Percentiles rank a stretch among this genome's conserved stretches.
These are phyloP conservation scores for Gossypium anomalum DNA, from an alignment of 345 rosid species.

Conservation along the genomic window DNA sequence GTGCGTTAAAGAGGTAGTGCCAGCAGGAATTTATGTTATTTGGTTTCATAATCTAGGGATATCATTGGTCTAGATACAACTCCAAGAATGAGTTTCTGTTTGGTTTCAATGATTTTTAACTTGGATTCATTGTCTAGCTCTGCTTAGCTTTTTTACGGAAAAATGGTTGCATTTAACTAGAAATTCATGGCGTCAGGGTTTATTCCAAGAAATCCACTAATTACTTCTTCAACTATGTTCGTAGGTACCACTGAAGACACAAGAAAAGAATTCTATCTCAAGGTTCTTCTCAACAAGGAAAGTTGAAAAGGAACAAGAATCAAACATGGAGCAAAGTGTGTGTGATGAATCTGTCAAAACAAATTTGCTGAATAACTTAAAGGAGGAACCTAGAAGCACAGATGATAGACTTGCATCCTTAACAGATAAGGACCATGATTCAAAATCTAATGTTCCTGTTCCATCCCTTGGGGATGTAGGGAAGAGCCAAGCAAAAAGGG, in stretches of 20 bases:
- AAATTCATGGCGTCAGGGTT: not conserved
- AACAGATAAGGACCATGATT: not conserved
- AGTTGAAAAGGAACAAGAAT: constrained; percentile 39
- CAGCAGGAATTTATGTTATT: not conserved
- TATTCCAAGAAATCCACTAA: not conserved
- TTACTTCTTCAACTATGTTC: not conserved
- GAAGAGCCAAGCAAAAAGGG: constrained; percentile 40
- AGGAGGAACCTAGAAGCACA: constrained; percentile 18
- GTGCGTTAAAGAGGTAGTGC: constrained; percentile 68
- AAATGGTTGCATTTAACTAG: not conserved
- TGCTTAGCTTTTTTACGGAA: not conserved
- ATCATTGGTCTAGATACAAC: not conserved
- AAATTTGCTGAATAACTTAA: not conserved
- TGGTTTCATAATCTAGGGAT: not conserved
- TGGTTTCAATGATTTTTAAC: not conserved
- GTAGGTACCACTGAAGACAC: constrained; percentile 56
- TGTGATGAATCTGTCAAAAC: constrained; percentile 2
- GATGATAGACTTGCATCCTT: constrained; percentile 16
- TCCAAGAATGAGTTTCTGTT: not conserved
- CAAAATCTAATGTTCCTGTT: not conserved
- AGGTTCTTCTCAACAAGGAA: constrained; percentile 60
- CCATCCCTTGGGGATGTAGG: not conserved
- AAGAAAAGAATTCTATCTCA: constrained; percentile 54
- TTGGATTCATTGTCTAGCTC: not conserved
- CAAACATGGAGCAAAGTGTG: constrained; percentile 16